Percentiles rank a stretch among this genome's conserved stretches.
Evolutionary conservation across 2,329 filamentous ascomycete species (phyloP).

Genomic region (Venturia asperata): DNA sequence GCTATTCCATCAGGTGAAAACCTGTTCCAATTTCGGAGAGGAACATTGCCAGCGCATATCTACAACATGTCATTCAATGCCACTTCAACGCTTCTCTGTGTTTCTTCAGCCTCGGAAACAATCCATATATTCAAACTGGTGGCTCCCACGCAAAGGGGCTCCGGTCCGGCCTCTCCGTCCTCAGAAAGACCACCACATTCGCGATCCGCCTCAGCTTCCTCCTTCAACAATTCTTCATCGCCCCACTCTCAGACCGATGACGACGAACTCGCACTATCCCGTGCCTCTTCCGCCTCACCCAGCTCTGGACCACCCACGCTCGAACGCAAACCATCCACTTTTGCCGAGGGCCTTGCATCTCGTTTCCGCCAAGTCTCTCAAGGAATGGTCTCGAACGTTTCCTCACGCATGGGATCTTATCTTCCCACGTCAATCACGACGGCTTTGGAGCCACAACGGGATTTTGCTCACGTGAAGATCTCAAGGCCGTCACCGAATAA

Average conservation of each 20-base stretch:
- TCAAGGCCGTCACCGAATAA: conserved; percentile 50
- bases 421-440: conserved; percentile 89
- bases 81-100: conserved; percentile 83
- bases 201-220: background rate
- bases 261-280: conserved; percentile 7
- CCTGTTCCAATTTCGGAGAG: conserved; percentile 89
- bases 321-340: conserved; percentile 6
- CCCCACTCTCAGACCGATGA: background rate
- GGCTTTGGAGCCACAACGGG: conserved; percentile 92
- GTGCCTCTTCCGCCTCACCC: conserved; percentile 34
- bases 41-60: conserved; percentile 91
- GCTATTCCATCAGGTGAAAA: conserved; percentile 86
- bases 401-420: conserved; percentile 83
- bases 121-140: conserved; percentile 87
- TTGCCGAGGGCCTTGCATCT: conserved; percentile 4
- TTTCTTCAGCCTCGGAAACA: conserved; percentile 93
- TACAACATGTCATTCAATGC: conserved; percentile 99
- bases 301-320: conserved; percentile 19
- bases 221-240: background rate
- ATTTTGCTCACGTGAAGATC: conserved; percentile 95
- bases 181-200: conserved; percentile 5
- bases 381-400: conserved; percentile 44
- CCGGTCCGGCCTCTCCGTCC: background rate
- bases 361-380: conserved; percentile 5
- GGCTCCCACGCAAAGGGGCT: background rate